Evolutionary conservation across 192 early-diverging fungal species (phyloP).

Genomic region (Mortierella antarctica): DNA sequence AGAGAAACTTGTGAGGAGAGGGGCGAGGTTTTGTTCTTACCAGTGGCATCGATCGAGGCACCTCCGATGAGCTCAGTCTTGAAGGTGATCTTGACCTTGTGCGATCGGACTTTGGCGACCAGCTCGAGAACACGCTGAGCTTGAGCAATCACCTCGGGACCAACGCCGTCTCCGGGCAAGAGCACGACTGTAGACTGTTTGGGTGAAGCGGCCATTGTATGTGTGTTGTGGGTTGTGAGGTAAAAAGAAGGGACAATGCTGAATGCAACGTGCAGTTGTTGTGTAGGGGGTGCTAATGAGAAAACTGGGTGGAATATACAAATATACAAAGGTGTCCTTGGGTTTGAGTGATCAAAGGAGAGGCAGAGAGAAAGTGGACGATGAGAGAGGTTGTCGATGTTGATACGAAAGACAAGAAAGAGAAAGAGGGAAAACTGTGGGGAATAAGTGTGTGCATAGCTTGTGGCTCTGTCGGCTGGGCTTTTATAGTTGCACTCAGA

Average conservation of each 20-base stretch:
- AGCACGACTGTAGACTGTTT: constrained; percentile 63
- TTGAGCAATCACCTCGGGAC: constrained; percentile 94
- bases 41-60: constrained; percentile 90
- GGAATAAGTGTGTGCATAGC: neutral
- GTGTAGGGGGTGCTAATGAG: too few relatives aligned
- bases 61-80: constrained; percentile 89
- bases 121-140: constrained; percentile 90
- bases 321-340: too few relatives aligned
- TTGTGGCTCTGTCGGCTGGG: too few relatives aligned
- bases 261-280: too few relatives aligned
- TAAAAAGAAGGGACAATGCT: too few relatives aligned
- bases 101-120: constrained; percentile 72
- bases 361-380: neutral
- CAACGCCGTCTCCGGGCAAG: constrained; percentile 94
- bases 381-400: neutral
- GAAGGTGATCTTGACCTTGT: constrained; percentile 75
- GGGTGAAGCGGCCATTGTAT: constrained; percentile 13
- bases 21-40: constrained; percentile 49
- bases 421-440: neutral
- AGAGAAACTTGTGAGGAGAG: constrained; percentile 1
- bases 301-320: too few relatives aligned
- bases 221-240: neutral
- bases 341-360: too few relatives aligned
- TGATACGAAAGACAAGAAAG: neutral
- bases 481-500: too few relatives aligned